Percentiles rank a stretch among this genome's conserved stretches.
These are phyloP conservation scores for Ophiostoma ips DNA, from an alignment of 2,329 filamentous ascomycete species.

Conservation along the genomic window DNA sequence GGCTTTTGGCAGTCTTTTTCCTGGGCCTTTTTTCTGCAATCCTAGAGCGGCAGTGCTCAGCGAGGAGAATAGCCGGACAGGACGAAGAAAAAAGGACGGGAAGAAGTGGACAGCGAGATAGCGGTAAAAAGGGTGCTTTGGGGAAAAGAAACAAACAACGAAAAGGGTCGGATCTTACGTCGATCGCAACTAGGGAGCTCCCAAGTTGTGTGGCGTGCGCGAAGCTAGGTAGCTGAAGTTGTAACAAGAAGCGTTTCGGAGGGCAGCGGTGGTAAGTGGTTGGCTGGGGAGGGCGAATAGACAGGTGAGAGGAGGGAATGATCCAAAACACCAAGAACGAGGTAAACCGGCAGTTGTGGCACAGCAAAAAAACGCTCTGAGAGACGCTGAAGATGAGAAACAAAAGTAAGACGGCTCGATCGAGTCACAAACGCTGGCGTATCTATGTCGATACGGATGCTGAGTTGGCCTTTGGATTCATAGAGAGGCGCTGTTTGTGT, in stretches of 20 bases:
- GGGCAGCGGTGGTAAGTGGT: background rate
- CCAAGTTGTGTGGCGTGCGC: background rate
- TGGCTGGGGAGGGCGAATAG: background rate
- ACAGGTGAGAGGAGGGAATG: background rate
- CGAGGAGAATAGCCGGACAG: background rate
- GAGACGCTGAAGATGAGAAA: background rate
- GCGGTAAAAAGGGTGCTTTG: background rate
- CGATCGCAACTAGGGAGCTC: background rate
- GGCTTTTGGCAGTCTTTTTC: too few species aligned
- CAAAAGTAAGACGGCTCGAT: background rate
- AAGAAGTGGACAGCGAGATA: background rate
- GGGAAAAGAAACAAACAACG: background rate
- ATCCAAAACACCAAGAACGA: background rate
- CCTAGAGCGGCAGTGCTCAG: too few species aligned
- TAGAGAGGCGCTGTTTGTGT: background rate
- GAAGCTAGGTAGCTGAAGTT: background rate
- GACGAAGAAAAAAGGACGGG: background rate
- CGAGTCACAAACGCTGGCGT: background rate
- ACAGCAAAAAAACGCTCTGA: background rate
- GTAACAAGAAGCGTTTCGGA: constrained; percentile 1
- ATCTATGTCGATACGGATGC: background rate
- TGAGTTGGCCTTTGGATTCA: background rate
- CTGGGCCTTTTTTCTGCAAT: too few species aligned
- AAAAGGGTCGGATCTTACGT: background rate
- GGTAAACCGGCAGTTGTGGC: background rate